Evolutionary conservation across 352 stramenopile genomes (phyloP).

Genomic region (Phytopythium mirpurense): DNA sequence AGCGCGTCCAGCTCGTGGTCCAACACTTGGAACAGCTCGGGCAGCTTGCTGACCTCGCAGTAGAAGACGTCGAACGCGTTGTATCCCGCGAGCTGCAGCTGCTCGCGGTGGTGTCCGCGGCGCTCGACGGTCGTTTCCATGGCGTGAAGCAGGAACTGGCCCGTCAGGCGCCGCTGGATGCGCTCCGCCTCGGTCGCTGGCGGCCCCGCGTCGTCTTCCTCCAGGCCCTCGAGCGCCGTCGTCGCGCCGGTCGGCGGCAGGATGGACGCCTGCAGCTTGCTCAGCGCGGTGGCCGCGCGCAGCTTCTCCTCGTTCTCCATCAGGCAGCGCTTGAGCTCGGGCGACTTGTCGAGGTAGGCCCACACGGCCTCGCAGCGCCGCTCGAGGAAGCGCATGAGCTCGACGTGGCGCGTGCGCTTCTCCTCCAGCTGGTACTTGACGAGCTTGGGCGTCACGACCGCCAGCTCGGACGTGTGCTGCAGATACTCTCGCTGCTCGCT

Average conservation of each 20-base stretch:
- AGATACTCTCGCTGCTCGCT: constrained; percentile 17
- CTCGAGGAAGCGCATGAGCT: constrained; percentile 67
- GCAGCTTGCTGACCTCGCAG: constrained; percentile 78
- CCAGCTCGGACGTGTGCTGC: constrained; percentile 14
- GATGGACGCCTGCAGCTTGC: constrained; percentile 72
- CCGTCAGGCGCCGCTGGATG: constrained; percentile 37
- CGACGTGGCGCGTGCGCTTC: constrained; percentile 50
- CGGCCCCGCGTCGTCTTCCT: constrained; percentile 2
- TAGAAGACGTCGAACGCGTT: constrained; percentile 88
- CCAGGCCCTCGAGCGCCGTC: neutral
- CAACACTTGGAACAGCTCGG: constrained; percentile 59
- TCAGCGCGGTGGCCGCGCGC: constrained; percentile 62
- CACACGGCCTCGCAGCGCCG: constrained; percentile 54
- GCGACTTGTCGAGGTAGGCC: constrained; percentile 47
- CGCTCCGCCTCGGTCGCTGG: constrained; percentile 15
- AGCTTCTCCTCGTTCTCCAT: constrained; percentile 75
- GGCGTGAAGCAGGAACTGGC: constrained; percentile 62
- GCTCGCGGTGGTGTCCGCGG: constrained; percentile 71
- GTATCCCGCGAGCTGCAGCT: constrained; percentile 76
- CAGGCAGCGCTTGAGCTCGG: constrained; percentile 46
- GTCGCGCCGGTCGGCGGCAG: constrained; percentile 11
- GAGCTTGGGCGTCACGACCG: constrained; percentile 70
- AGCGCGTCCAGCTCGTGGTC: constrained; percentile 50
- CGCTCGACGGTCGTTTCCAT: constrained; percentile 71
- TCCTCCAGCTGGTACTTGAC: constrained; percentile 83